Evolutionary conservation across 2,329 filamentous ascomycete genomes (phyloP).

Genomic region (Colletotrichum gloeosporioides): DNA sequence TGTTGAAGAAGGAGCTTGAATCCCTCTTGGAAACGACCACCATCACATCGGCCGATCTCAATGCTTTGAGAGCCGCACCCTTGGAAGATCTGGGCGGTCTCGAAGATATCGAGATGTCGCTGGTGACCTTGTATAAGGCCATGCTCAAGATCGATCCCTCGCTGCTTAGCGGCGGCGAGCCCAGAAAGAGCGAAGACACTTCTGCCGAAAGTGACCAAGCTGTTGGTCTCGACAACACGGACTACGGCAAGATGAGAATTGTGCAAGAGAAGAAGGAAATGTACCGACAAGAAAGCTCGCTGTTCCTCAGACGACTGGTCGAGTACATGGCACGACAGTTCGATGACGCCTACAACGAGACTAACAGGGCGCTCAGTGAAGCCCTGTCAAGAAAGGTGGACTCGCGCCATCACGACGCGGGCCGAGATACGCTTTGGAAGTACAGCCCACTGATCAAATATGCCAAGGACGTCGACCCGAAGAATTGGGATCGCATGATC

Average conservation of each 20-base stretch:
- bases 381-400: slow-evolving; percentile 72
- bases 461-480: slow-evolving; percentile 79
- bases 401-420: slow-evolving; percentile 71
- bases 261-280: slow-evolving; percentile 93
- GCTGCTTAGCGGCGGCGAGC: slow-evolving; percentile 60
- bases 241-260: slow-evolving; percentile 89
- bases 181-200: slow-evolving; percentile 53
- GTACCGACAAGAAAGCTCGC: slow-evolving; percentile 76
- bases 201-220: slow-evolving; percentile 50
- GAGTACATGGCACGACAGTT: slow-evolving; percentile 86
- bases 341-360: slow-evolving; percentile 74
- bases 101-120: slow-evolving; percentile 76
- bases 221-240: slow-evolving; percentile 55
- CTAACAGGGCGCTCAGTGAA: slow-evolving; percentile 67
- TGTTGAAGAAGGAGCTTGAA: slow-evolving; percentile 88
- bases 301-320: slow-evolving; percentile 80
- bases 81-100: slow-evolving; percentile 75
- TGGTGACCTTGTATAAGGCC: slow-evolving; percentile 87
- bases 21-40: slow-evolving; percentile 90
- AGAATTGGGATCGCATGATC: slow-evolving; percentile 82
- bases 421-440: slow-evolving; percentile 80
- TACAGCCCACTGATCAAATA: slow-evolving; percentile 90
- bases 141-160: slow-evolving; percentile 93
- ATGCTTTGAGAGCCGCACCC: slow-evolving; percentile 74
- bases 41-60: slow-evolving; percentile 78